Base-by-base conservation (phyloP, 257 asterid species). In the Solanum tarijense region DNA sequence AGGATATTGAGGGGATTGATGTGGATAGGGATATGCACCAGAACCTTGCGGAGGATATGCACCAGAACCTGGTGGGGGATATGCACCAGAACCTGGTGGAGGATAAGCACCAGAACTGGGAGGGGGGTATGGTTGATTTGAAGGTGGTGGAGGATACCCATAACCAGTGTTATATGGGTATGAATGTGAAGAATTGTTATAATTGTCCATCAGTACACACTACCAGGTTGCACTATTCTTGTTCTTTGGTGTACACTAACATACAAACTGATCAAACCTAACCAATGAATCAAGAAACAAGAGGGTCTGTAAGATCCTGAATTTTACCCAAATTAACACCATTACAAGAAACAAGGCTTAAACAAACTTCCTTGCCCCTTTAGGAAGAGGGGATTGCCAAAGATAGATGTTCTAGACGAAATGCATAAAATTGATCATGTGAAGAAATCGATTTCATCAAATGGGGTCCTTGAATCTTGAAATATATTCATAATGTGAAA, bases 81-180 rank as follows among this genome's bases (percentile, higher is more conserved):
- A 91, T 71, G 88, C 89, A n/a, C 43, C 83, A 58, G 84, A 75
- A 83, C 65, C 29, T 86, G 87, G 78, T 34, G 86, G 92, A 32
- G 93, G 93, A 66, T 88, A 91, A 36, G 88, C 89, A 32, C 60
- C 83, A 60, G 85, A 69, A 76, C 79, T 86, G 88, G 58, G 46
- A 76, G 94, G 93, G 11, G 96, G 97, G 81, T 93, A 95, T 72
- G 92, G 92, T 86, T 83, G 93, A 89, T 83, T 90, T 87, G 94
- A 87, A 84, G 91, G 52, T 16, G 95, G 93, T 48, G 91, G 89
- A 89, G 95, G 88, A 83, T 94, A 92, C 84, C 92, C 95, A 91
- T 92, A 94, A 35, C 88, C 78, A 48, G 88, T 92, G 65, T 91
- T 90, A 89, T 94, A 91, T 58, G 96, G 96, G 90, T 91, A 94